Conservation (phyloP, 148 eudicot species). For the Polygonum aviculare region DNA sequence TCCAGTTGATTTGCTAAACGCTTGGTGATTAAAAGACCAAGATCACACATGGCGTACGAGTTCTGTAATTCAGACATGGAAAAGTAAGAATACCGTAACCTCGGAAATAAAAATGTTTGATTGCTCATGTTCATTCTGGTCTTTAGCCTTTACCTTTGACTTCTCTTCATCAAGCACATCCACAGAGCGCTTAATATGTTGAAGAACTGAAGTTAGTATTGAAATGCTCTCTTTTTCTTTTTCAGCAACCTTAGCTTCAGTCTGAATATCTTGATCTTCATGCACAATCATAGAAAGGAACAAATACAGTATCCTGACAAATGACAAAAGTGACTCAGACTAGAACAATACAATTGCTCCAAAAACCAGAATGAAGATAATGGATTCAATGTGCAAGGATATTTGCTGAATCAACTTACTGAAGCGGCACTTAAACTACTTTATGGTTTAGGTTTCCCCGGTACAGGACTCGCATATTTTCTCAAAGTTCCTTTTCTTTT, state of each 20-base stretch:
- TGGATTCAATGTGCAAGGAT: neutral
- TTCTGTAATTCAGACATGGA: slow-evolving; percentile 44
- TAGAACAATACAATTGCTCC: neutral
- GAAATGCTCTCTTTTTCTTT: slow-evolving; percentile 40
- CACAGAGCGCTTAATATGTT: slow-evolving; percentile 53
- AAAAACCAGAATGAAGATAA: neutral
- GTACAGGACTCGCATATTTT: no score
- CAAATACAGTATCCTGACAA: slow-evolving; percentile 59
- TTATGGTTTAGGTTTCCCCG: neutral
- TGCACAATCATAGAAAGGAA: slow-evolving; percentile 75
- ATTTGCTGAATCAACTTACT: neutral
- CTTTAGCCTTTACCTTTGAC: slow-evolving; percentile 53
- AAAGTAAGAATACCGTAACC: slow-evolving; percentile 13
- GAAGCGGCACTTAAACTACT: neutral
- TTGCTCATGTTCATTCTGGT: neutral
- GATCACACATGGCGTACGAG: slow-evolving; percentile 74
- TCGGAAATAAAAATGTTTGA: neutral
- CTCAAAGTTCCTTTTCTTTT: neutral
- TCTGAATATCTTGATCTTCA: slow-evolving; percentile 53
- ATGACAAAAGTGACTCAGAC: neutral
- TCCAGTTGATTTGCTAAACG: slow-evolving; percentile 44
- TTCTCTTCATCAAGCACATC: slow-evolving; percentile 62
- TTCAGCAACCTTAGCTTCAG: slow-evolving; percentile 38
- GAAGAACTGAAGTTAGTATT: slow-evolving; percentile 45
- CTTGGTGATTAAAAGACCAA: slow-evolving; percentile 63